Evolutionary conservation across 768 basidiomycete genomes (phyloP), one percentile per base, ranked within the genome.

Genomic region (Lactarius hatsudake): DNA sequence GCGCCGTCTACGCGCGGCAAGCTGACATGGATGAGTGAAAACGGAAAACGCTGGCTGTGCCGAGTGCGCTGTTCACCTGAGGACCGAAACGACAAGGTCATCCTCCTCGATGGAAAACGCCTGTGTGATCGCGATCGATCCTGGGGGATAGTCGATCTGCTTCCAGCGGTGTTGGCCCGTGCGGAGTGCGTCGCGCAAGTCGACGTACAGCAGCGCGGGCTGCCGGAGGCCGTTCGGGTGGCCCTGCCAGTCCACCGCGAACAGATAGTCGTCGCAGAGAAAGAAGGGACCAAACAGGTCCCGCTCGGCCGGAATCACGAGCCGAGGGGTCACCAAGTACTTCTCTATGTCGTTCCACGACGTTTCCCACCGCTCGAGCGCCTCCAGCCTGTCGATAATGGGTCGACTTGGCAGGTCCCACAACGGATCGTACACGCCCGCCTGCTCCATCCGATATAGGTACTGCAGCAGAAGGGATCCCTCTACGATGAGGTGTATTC

Each of bases 61-160:
- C 28, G 54, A 55, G 26, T 20, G 8, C 15, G 30, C 20, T 18
- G 15, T 54, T 58, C 58, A 67, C 66, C 66, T 63, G 66, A 67
- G 62, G 51, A 63, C 57, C 23, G 66, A 63, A 17, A 67, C 66
- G 40, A 67, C 58, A 38, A 67, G 66, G 66, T 67, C 66, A 36
- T 67, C 62, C 51, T 62, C 51, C 34, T 63, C 38, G 10, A 63
- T 42, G 28, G 62, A 54, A 56, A 63, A 67, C 51, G 62, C 66
- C 40, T 67, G 66, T 13, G 62, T 63, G 62, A 67, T 63, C 30
- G 66, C 62, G 23, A 67, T 55, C 5, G 62, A 67, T 17, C 57
- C 40, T 1, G 20, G 48, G 3, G 66, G 66, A 45, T 67, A 67
- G 62, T 67, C 62, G 10, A 67, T 67, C 40, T 59, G 62, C 10